phyloP scores from a whole-genome alignment of 2,329 filamentous ascomycete genomes.

The Cercospora sp. region DNA sequence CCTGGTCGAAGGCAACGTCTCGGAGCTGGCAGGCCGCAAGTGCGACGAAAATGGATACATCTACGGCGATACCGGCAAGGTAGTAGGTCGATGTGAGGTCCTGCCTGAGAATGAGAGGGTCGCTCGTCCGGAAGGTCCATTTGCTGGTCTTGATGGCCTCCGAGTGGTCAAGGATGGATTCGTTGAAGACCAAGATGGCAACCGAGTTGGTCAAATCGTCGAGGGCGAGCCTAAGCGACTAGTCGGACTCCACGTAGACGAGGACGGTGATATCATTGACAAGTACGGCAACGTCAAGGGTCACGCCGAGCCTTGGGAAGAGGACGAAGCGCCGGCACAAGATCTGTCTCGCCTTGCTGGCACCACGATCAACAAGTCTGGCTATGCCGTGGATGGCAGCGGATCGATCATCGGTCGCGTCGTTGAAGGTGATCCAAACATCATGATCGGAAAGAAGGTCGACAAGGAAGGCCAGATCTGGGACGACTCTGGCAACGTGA shows the following conservation, averaged over 20 bases:
- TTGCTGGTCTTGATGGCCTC: constrained; percentile 65
- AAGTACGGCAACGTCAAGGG: constrained; percentile 66
- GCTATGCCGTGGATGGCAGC: constrained; percentile 61
- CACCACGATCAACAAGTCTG: constrained; percentile 63
- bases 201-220: constrained; percentile 69
- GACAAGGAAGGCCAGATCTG: constrained; percentile 64
- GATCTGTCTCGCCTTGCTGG: constrained; percentile 62
- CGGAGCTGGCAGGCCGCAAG: constrained; percentile 58
- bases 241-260: constrained; percentile 72
- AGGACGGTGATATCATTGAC: constrained; percentile 80
- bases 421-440: constrained; percentile 56
- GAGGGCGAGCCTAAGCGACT: constrained; percentile 72
- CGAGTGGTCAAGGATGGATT: constrained; percentile 69
- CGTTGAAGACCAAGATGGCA: constrained; percentile 75
- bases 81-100: constrained; percentile 58
- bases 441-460: constrained; percentile 61
- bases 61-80: constrained; percentile 57
- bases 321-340: constrained; percentile 49
- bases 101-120: constrained; percentile 60
- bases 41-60: constrained; percentile 59
- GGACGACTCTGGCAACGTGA: constrained; percentile 62
- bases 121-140: constrained; percentile 63
- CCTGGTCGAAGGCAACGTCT: constrained; percentile 58
- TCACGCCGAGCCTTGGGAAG: constrained; percentile 59
- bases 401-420: constrained; percentile 61